Conservation (phyloP, 805 yeast genomes). For the Pichia membranifaciens region DNA sequence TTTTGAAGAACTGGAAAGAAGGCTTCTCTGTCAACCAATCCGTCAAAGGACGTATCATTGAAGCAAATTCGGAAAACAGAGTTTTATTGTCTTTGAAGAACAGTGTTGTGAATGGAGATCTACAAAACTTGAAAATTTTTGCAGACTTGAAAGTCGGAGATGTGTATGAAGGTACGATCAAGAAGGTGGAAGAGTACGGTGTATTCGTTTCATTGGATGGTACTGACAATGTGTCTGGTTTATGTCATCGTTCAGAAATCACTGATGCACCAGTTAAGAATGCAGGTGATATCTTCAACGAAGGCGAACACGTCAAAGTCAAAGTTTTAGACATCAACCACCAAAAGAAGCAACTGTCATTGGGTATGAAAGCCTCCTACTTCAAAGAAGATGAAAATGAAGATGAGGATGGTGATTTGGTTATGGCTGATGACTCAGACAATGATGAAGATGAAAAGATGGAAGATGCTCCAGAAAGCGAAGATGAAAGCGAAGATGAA, state of each 20-base stretch:
- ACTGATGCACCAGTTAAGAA: conserved; percentile 62
- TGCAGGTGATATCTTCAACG: conserved; percentile 62
- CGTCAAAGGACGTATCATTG: conserved; percentile 66
- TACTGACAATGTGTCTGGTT: conserved; percentile 69
- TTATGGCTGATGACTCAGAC: conserved; percentile 24
- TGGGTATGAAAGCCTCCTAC: conserved; percentile 94
- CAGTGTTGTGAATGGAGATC: conserved; percentile 69
- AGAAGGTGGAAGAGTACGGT: conserved; percentile 79
- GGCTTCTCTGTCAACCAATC: conserved; percentile 63
- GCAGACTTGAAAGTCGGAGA: conserved; percentile 68
- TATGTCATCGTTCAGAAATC: conserved; percentile 81
- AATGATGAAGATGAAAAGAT: conserved; percentile 30
- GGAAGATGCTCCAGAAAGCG: conserved; percentile 14
- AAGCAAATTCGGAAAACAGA: conserved; percentile 55
- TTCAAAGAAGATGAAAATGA: conserved; percentile 38
- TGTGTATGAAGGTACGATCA: conserved; percentile 70
- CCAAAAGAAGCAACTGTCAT: conserved; percentile 68
- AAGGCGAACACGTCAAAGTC: conserved; percentile 88
- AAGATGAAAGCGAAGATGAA: conserved; percentile 18
- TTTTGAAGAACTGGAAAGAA: conserved; percentile 82
- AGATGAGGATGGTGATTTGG: conserved; percentile 27
- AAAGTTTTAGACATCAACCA: conserved; percentile 59
- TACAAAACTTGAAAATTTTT: conserved; percentile 51
- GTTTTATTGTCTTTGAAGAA: conserved; percentile 76
- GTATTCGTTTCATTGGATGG: conserved; percentile 80